These are phyloP conservation scores for Lachancea mirantina DNA, from an alignment of 805 yeast species.

Conservation along the genomic window DNA sequence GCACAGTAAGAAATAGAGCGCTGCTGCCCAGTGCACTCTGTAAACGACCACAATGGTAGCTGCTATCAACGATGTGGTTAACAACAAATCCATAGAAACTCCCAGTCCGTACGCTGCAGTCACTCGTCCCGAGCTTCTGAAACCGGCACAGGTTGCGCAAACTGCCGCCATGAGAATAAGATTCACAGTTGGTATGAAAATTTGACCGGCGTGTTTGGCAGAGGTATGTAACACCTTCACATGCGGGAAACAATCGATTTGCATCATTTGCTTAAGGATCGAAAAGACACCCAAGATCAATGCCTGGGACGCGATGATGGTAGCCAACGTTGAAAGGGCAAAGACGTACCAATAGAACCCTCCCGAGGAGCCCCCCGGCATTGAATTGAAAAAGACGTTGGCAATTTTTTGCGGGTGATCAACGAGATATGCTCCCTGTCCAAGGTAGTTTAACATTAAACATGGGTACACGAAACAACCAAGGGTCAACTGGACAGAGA, in stretches of 20 bases:
- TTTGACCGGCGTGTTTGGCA: slow-evolving; percentile 39
- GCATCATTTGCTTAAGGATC: slow-evolving; percentile 28
- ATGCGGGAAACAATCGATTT: slow-evolving; percentile 48
- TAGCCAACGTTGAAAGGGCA: slow-evolving; percentile 46
- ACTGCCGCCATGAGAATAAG: slow-evolving; percentile 47
- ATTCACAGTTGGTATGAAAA: slow-evolving; percentile 47
- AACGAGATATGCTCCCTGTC: slow-evolving; percentile 32
- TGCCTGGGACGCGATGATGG: slow-evolving; percentile 57
- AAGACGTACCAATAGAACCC: slow-evolving; percentile 46
- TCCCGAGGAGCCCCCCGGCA: slow-evolving; percentile 42
- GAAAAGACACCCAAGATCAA: slow-evolving; percentile 49
- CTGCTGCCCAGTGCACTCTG: slow-evolving; percentile 31
- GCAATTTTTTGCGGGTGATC: slow-evolving; percentile 34
- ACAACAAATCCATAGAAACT: slow-evolving; percentile 46
- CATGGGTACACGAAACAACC: slow-evolving; percentile 44
- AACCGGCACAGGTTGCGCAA: slow-evolving; percentile 44
- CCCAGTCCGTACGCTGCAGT: slow-evolving; percentile 59
- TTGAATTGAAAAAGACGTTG: slow-evolving; percentile 41
- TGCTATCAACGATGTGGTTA: slow-evolving; percentile 43
- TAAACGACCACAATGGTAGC: slow-evolving; percentile 43
- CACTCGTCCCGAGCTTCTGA: slow-evolving; percentile 41
- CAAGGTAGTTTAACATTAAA: slow-evolving; percentile 46
- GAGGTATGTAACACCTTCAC: slow-evolving; percentile 42
- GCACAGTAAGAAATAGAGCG: slow-evolving; percentile 33
- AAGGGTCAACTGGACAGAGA: slow-evolving; percentile 44